Evolutionary conservation across 1,139 yeast genomes (phyloP), one percentile per base, ranked within the genome.

Genomic region (Lodderomyces beijingensis): DNA sequence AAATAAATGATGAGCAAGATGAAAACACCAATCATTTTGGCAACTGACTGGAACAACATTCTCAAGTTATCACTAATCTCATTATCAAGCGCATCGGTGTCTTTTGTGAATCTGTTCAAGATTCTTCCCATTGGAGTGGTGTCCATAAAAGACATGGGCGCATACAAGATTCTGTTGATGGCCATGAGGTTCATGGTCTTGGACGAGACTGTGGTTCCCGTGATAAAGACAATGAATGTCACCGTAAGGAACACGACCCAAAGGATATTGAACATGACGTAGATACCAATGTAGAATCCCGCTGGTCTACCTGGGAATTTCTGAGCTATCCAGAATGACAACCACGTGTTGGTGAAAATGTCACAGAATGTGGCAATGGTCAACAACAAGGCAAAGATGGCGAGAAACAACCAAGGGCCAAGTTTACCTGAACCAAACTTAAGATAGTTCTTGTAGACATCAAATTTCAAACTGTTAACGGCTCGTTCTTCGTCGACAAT

Each of bases 71-170:
- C 82, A 27, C 79, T 74, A 36, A 79, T 62, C 47, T 81, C 87
- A 50, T 82, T 83, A 53, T 87, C 96, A 46, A 86, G 61, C 21
- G 80, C 79, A 51, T 86, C 94, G 0, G 93, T 81, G 55, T 87
- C 96, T 49, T 84, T 86, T 1, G 94, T 81, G 46, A 76, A 75
- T 42, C 82, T 59, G 48, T 76, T 75, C 47, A 76, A 50, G 17
- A 76, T 70, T 50, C 80, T 60, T 13, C 82, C 84, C 57, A 74
- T 62, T 8, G 83, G 83, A 1, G 81, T 75, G 11, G 70, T 60
- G 52, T 77, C 84, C 65, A 76, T 65, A 45, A 65, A 77, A 16
- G 71, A 50, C 78, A 75, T 73, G 27, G 82, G 82, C 2, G 76
- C 69, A 43, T 65, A 69, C 38, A 74, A 49, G n/a, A 74, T 49